Conservation (phyloP, 139 green algal species). For the Pleodorina starrii region DNA sequence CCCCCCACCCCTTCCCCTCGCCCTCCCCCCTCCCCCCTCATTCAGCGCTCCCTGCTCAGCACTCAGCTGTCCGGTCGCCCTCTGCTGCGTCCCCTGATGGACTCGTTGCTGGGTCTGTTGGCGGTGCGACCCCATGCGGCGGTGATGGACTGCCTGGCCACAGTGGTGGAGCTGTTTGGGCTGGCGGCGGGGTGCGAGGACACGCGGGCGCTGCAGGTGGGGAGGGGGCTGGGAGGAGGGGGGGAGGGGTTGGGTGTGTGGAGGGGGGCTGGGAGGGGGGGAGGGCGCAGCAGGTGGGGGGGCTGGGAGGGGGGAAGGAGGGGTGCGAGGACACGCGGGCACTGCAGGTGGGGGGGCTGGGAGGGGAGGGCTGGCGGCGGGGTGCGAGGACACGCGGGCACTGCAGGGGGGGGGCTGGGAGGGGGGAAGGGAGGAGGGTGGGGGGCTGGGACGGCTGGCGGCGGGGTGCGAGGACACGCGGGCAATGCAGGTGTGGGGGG, state of each 20-base stretch:
- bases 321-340: too few species aligned
- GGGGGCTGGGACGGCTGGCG: too few species aligned
- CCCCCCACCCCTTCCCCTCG: background rate
- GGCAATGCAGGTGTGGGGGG: too few species aligned
- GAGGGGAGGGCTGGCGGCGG: too few species aligned
- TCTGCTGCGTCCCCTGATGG: conserved; percentile 71
- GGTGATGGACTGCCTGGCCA: conserved; percentile 65
- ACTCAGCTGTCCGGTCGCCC: conserved; percentile 43
- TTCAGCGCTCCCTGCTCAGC: conserved; percentile 56
- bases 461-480: too few species aligned
- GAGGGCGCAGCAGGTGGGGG: background rate
- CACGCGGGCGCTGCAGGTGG: conserved; percentile 51
- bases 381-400: too few species aligned
- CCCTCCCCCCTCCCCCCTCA: background rate
- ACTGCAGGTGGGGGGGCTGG: too few species aligned
- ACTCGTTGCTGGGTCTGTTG: conserved; percentile 10
- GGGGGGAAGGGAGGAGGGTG: too few species aligned
- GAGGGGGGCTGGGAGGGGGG: background rate
- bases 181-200: conserved; percentile 58
- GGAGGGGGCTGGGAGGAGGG: conserved; percentile 35
- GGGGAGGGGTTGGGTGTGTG: background rate
- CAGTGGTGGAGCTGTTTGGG: conserved; percentile 70
- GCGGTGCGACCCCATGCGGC: conserved; percentile 33
- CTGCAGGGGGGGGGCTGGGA: too few species aligned
- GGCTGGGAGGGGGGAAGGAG: background rate